A percentile compares a stretch with the other conserved stretches of the same genome.
phyloP scores from a whole-genome alignment of 148 eudicot genomes.

The Fagopyrum homotropicum region DNA sequence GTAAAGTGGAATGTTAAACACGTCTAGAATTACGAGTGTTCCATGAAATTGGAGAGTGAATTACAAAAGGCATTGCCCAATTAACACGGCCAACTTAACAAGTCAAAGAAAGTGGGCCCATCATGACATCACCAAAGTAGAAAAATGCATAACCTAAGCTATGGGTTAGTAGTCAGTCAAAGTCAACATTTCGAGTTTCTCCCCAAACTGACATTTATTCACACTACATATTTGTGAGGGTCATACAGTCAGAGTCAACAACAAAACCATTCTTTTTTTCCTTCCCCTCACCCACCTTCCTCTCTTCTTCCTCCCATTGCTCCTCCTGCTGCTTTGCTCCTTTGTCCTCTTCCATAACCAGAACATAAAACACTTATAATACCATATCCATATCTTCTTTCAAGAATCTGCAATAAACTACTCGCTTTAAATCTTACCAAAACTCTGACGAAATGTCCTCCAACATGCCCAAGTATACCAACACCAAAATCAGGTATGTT shows the following conservation, averaged over 20 bases:
- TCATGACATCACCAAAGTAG: not conserved
- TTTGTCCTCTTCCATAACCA: too few relatives aligned
- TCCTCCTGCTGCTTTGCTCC: not conserved
- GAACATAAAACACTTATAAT: not conserved
- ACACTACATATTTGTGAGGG: constrained; percentile 1
- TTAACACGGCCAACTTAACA: not conserved
- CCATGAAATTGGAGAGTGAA: not conserved
- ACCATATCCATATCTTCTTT: not conserved
- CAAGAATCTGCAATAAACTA: constrained; percentile 2
- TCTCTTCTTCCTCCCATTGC: not conserved
- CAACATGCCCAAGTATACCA: constrained; percentile 14
- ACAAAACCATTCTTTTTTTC: not conserved
- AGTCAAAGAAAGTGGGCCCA: not conserved
- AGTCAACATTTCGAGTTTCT: not conserved
- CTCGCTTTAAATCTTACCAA: not conserved
- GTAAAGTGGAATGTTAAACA: too few relatives aligned
- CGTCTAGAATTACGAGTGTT: not conserved
- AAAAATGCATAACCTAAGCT: not conserved
- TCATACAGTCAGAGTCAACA: not conserved
- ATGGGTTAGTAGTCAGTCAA: not conserved
- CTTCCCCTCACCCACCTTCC: not conserved
- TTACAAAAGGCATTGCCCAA: not conserved
- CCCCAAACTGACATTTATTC: constrained; percentile 3
- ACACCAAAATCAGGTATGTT: constrained; percentile 16
- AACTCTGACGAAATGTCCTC: not conserved